These are phyloP conservation scores for Gamarada debralockiae DNA, from an alignment of 495 filamentous ascomycete genomes.

Conservation along the genomic window DNA sequence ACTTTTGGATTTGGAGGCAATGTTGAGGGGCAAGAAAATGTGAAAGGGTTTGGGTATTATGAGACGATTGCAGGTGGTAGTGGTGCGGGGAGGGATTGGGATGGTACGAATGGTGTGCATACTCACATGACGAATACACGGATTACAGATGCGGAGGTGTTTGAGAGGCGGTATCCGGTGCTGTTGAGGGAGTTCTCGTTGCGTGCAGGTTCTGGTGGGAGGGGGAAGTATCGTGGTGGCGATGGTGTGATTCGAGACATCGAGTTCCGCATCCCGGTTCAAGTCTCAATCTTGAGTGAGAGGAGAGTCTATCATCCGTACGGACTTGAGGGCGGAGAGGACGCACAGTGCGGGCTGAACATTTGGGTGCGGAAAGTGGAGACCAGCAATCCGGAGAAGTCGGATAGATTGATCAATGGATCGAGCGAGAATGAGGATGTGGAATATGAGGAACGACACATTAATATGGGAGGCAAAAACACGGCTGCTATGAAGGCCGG, in stretches of 20 bases:
- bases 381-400: constrained; percentile 41
- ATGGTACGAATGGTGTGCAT: constrained; percentile 87
- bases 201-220: constrained; percentile 63
- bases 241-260: constrained; percentile 92
- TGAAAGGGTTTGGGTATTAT: constrained; percentile 92
- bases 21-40: constrained; percentile 53
- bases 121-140: constrained; percentile 99
- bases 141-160: constrained; percentile 94
- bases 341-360: constrained; percentile 76
- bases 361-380: constrained; percentile 74
- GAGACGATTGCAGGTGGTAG: constrained; percentile 94
- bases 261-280: constrained; percentile 85
- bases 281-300: constrained; percentile 87
- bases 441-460: constrained; percentile 59
- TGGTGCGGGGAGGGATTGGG: constrained; percentile 84
- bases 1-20: constrained; percentile 83
- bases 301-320: constrained; percentile 84
- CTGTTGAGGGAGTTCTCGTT: constrained; percentile 80
- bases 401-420: constrained; percentile 29
- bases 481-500: constrained; percentile 81
- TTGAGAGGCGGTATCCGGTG: constrained; percentile 91
- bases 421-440: constrained; percentile 26
- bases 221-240: constrained; percentile 75
- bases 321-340: constrained; percentile 81
- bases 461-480: constrained; percentile 93